Evolutionary conservation across 2,329 filamentous ascomycete genomes (phyloP), one percentile per base, ranked within the genome.

Genomic region (Penicillium sp.): DNA sequence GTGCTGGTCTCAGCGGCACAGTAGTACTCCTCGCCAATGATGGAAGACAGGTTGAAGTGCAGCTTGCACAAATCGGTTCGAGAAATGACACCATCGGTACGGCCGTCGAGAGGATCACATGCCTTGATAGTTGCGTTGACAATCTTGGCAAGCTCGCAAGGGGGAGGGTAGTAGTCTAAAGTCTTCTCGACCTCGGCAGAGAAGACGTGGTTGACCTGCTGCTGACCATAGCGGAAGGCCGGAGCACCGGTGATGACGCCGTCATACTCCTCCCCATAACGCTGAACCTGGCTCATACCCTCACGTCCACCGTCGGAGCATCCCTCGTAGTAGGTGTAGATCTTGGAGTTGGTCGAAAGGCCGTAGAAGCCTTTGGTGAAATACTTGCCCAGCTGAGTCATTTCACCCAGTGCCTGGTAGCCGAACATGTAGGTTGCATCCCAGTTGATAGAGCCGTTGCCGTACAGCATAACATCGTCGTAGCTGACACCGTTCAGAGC

Each of bases 21-120:
- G 66, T 66, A 77, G 69, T 78, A 85, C 2, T 77, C 50, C 54
- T 73, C 60, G n/a, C 83, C 83, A 55, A 85, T 72, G 41, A 77
- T 78, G 16, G 74, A 70, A 56, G 69, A 78, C 33, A 82, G 63
- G 65, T 85, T 76, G 67, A 79, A 81, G 43, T 79, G 65, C 6
- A 81, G 62, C 56, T 73, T 76, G 74, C 80, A 83, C 9, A 83
- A 74, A 54, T 82, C 80, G 0, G 77, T 78, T 5, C 81, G 75
- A 7, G 79, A 73, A 44, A 87, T 76, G 4, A 86, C 81, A 13
- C 83, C 83, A 56, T 87, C 84, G 0, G 75, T 77, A 46, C 76
- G 76, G 6, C 85, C 84, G 56, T 87, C 84, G 6, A 87, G 73
- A 7, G 78, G 73, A 60, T 87, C 84, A 52, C 84, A 87, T 37